phyloP scores from a whole-genome alignment of 768 basidiomycete species.

The Collybiopsis luxurians region DNA sequence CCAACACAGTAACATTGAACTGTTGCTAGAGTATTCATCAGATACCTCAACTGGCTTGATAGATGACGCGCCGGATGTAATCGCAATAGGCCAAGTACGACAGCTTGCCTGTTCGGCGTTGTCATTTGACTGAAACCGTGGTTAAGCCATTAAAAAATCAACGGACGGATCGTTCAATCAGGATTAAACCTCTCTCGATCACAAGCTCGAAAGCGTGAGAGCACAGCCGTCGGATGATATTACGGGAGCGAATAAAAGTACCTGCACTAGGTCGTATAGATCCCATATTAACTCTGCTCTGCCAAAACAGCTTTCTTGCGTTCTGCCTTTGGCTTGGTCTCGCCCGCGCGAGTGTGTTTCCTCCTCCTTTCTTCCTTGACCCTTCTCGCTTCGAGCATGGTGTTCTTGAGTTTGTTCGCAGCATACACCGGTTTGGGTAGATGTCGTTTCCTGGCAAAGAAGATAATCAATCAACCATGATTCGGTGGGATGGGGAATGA shows the following conservation, averaged over 20 bases:
- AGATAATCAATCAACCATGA: not conserved
- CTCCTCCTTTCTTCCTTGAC: conserved; percentile 94
- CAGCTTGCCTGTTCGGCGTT: too few species aligned
- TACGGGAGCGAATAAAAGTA: too few species aligned
- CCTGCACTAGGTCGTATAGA: not conserved
- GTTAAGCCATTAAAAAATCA: too few species aligned
- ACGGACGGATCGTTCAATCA: too few species aligned
- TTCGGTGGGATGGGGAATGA: not conserved
- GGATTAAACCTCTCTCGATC: too few species aligned
- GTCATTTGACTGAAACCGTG: too few species aligned
- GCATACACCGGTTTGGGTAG: conserved; percentile 91
- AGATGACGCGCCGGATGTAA: too few species aligned
- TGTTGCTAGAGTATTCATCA: not conserved
- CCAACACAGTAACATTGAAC: not conserved
- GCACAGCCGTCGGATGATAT: too few species aligned
- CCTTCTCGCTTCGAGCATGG: conserved; percentile 86
- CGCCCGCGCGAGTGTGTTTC: conserved; percentile 84
- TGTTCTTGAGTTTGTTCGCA: conserved; percentile 81
- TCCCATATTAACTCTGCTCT: conserved; percentile 63
- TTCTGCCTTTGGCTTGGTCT: conserved; percentile 87
- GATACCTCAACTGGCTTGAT: too few species aligned
- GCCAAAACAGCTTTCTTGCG: conserved; percentile 82
- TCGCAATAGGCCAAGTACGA: too few species aligned
- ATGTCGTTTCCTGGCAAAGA: conserved; percentile 60
- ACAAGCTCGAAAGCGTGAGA: too few species aligned